Percentiles rank a stretch among this genome's conserved stretches.
phyloP scores from a whole-genome alignment of 176 grass and related monocot genomes.

The Zizania latifolia region DNA sequence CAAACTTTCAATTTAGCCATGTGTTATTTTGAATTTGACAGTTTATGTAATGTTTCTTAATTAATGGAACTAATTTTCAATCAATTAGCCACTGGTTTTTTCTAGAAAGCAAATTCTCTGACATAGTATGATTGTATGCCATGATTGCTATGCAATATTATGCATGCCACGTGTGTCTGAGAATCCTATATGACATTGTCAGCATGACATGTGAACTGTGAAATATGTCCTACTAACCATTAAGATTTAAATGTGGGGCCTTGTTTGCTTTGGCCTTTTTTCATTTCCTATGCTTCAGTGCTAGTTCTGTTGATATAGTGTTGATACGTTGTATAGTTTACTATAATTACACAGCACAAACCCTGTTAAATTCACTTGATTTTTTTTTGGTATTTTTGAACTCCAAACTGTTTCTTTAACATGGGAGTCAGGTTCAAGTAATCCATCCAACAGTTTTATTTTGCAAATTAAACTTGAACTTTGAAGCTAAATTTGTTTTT shows the following conservation, averaged over 20 bases:
- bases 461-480: neutral
- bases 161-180: neutral
- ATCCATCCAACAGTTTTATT: neutral
- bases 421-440: neutral
- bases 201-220: neutral
- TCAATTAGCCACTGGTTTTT: neutral
- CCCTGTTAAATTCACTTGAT: neutral
- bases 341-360: neutral
- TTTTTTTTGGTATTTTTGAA: neutral
- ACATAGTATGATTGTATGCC: neutral
- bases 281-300: neutral
- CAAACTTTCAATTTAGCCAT: neutral
- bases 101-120: neutral
- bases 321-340: neutral
- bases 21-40: neutral
- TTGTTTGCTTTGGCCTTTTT: neutral
- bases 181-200: neutral
- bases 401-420: neutral
- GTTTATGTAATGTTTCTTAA: neutral
- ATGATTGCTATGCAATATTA: neutral
- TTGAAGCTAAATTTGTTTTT: neutral
- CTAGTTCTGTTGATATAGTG: neutral
- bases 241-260: neutral
- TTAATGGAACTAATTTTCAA: neutral
- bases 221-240: neutral